phyloP scores from a whole-genome alignment of 257 asterid genomes.

The Mentha longifolia region DNA sequence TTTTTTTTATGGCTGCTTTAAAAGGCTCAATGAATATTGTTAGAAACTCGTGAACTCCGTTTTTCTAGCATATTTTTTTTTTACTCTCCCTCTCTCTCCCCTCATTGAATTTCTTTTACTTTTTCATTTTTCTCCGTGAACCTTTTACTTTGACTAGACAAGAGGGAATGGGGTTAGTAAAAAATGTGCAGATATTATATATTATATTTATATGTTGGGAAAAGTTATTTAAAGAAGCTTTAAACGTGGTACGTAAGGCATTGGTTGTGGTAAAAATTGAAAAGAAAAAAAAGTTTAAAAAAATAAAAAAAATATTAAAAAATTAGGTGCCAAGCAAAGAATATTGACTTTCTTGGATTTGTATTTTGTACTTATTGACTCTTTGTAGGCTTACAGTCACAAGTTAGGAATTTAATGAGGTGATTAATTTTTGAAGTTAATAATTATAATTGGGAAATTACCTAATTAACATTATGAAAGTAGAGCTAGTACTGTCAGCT shows the following conservation, averaged over 20 bases:
- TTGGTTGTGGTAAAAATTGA: slow-evolving; percentile 41
- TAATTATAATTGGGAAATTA: slow-evolving; percentile 30
- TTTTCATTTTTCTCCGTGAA: slow-evolving; percentile 17
- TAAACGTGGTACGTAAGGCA: slow-evolving; percentile 55
- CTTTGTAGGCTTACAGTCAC: slow-evolving; percentile 40
- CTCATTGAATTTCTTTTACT: background rate
- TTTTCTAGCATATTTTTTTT: slow-evolving; percentile 12
- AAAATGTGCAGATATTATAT: slow-evolving; percentile 8
- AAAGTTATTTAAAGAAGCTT: slow-evolving; percentile 35
- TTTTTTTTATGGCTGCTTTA: slow-evolving; percentile 13
- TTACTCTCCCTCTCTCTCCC: no score
- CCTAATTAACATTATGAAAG: slow-evolving; percentile 23
- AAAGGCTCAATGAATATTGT: background rate
- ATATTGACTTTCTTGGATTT: slow-evolving; percentile 67
- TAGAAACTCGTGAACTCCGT: slow-evolving; percentile 33
- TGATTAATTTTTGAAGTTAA: background rate
- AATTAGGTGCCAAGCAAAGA: slow-evolving; percentile 55
- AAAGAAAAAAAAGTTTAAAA: background rate
- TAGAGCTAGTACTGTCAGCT: slow-evolving; percentile 27
- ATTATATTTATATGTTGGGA: slow-evolving; percentile 3
- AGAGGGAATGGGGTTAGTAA: slow-evolving; percentile 41
- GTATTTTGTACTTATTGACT: slow-evolving; percentile 49
- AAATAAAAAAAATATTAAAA: no score
- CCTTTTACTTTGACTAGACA: slow-evolving; percentile 51
- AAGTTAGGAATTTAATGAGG: slow-evolving; percentile 29